Evolutionary conservation across 768 basidiomycete genomes (phyloP).

Genomic region (Cystofilobasidium capitatum): DNA sequence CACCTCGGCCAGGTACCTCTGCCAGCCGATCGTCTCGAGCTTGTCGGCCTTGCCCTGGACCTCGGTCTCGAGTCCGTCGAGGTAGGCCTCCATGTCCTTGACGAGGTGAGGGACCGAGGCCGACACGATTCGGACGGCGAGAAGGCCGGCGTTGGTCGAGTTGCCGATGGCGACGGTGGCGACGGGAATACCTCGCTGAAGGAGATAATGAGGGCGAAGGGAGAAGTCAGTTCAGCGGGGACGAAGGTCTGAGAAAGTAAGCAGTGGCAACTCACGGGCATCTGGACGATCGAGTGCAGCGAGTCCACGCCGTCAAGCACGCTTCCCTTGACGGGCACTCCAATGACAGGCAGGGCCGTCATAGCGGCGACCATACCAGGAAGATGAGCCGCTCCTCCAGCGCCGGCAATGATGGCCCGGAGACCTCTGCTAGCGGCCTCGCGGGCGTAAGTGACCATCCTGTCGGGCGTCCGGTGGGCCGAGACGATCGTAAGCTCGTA

Average conservation of each 20-base stretch:
- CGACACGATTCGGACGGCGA: conserved; percentile 78
- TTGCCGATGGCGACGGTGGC: conserved; percentile 98
- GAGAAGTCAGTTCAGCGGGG: background rate
- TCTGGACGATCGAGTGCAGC: conserved; percentile 95
- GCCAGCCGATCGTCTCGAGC: conserved; percentile 75
- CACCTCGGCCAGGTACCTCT: conserved; percentile 54
- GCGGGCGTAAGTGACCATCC: conserved; percentile 72
- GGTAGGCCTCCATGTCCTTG: conserved; percentile 61
- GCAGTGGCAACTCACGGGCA: conserved; percentile 64
- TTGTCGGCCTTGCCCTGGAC: conserved; percentile 69
- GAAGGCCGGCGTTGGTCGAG: conserved; percentile 79
- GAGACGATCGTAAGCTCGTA: conserved; percentile 94
- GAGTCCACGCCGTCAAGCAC: conserved; percentile 91
- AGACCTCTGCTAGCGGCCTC: conserved; percentile 50
- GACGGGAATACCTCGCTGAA: conserved; percentile 85
- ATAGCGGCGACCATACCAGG: conserved; percentile 97
- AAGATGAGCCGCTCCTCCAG: conserved; percentile 95
- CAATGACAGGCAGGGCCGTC: conserved; percentile 84
- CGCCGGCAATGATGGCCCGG: conserved; percentile 78
- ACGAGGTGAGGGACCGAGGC: conserved; percentile 60
- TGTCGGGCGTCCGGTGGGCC: conserved; percentile 85
- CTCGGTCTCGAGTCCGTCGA: conserved; percentile 58
- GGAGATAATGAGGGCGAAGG: conserved; percentile 9
- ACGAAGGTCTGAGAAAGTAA: too few species aligned
- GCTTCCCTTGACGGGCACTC: conserved; percentile 94